These are phyloP conservation scores for Penicillium sp. DNA, from an alignment of 2,329 filamentous ascomycete species.

Conservation along the genomic window DNA sequence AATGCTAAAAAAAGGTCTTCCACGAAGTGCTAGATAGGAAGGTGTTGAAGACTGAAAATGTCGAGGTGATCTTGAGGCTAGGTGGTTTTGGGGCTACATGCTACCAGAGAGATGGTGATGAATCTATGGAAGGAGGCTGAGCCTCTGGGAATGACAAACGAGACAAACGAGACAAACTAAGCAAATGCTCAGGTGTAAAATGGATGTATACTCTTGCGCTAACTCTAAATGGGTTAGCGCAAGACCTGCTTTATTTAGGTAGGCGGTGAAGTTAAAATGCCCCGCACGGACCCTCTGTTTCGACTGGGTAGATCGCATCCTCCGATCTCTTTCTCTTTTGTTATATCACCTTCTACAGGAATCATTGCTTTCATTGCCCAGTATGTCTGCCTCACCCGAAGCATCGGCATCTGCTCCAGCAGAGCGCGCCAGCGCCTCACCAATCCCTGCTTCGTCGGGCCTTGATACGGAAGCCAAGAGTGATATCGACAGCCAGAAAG, in stretches of 20 bases:
- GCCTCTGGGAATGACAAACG: too few species aligned
- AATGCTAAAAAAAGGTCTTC: too few species aligned
- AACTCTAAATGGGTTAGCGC: not conserved
- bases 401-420: conserved; percentile 38
- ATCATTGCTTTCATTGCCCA: conserved; percentile 3
- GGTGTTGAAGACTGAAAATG: too few species aligned
- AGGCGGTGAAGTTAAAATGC: not conserved
- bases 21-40: too few species aligned
- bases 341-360: not conserved
- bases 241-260: accelerated
- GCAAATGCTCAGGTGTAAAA: too few species aligned
- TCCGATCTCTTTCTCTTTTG: not conserved
- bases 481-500: conserved; percentile 12
- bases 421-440: conserved; percentile 79
- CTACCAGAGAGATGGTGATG: too few species aligned
- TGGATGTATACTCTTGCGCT: not conserved
- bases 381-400: conserved; percentile 11
- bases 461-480: conserved; percentile 55
- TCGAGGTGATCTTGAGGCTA: conserved; percentile 2
- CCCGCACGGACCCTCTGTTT: not conserved
- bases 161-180: too few species aligned
- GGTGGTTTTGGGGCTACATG: too few species aligned
- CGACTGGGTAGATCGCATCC: not conserved
- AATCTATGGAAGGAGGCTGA: too few species aligned
- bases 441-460: conserved; percentile 77